These are phyloP conservation scores for Discostella stelligera DNA, from an alignment of 352 stramenopile species.

Conservation along the genomic window DNA sequence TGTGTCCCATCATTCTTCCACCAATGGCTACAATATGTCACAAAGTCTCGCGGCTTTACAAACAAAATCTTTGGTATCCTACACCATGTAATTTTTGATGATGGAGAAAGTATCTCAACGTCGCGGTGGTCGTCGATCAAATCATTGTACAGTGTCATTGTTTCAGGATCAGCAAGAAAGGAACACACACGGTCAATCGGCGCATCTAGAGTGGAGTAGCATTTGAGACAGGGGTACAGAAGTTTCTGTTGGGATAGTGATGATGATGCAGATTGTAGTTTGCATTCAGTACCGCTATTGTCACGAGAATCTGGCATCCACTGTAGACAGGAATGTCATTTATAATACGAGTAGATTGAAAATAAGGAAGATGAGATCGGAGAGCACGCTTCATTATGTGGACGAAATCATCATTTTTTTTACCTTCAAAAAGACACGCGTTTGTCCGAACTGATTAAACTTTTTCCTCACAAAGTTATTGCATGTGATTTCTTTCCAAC, in stretches of 20 bases:
- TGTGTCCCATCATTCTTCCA: conserved; percentile 73
- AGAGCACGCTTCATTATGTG: too few species aligned
- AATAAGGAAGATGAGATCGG: background rate
- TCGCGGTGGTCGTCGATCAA: conserved; percentile 69
- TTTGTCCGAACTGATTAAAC: conserved; percentile 60
- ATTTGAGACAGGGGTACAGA: conserved; percentile 75
- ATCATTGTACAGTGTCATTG: conserved; percentile 73
- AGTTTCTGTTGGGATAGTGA: conserved; percentile 18
- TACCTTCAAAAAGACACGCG: conserved; percentile 67
- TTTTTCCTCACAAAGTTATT: conserved; percentile 65
- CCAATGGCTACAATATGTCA: conserved; percentile 79
- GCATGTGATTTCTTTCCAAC: conserved; percentile 72
- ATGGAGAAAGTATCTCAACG: conserved; percentile 72
- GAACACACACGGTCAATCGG: conserved; percentile 72
- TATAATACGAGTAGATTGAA: background rate
- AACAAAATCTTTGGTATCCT: conserved; percentile 78
- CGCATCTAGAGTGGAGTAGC: conserved; percentile 70
- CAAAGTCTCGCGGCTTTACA: conserved; percentile 76
- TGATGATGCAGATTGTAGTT: background rate
- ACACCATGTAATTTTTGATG: conserved; percentile 75
- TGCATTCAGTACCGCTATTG: conserved; percentile 37
- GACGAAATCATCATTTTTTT: background rate
- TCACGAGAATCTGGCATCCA: conserved; percentile 79
- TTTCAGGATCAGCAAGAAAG: conserved; percentile 65
- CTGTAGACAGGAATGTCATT: conserved; percentile 19